These are phyloP conservation scores for Lactuca sativa DNA, from an alignment of 129 eudicot species.

Conservation along the genomic window DNA sequence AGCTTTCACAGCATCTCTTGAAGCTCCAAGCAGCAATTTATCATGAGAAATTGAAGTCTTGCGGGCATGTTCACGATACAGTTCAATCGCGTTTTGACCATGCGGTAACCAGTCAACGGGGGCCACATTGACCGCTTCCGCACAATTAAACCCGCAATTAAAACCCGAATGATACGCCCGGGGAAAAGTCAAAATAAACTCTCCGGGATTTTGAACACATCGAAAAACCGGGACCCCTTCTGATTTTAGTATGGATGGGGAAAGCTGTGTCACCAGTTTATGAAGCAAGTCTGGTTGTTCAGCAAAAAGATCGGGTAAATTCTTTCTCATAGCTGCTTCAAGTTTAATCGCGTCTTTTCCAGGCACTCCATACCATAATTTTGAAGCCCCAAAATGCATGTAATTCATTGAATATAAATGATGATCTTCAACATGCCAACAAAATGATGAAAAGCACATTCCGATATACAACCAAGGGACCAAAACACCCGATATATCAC, in stretches of 20 bases:
- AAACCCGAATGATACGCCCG: constrained; percentile 97
- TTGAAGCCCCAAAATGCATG: constrained; percentile 98
- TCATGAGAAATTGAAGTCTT: constrained; percentile 94
- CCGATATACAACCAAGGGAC: constrained; percentile 86
- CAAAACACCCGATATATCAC: constrained; percentile 92
- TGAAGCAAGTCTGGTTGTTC: constrained; percentile 98
- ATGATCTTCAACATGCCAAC: constrained; percentile 99
- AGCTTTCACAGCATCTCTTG: constrained; percentile 97
- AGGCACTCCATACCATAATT: constrained; percentile 97
- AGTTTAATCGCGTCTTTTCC: constrained; percentile 77
- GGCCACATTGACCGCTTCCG: constrained; percentile 97
- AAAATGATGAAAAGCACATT: constrained; percentile 78
- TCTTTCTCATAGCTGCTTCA: constrained; percentile 95
- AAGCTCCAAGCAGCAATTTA: constrained; percentile 94
- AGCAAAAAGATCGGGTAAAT: constrained; percentile 84
- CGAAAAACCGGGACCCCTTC: constrained; percentile 95
- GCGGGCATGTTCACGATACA: constrained; percentile 81
- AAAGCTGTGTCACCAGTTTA: constrained; percentile 94
- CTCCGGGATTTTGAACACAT: constrained; percentile 88
- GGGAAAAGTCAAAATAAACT: constrained; percentile 91
- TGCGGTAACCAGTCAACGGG: constrained; percentile 99
- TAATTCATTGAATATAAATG: constrained; percentile 89
- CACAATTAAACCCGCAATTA: constrained; percentile 95
- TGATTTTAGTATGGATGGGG: constrained; percentile 72
- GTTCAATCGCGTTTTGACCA: constrained; percentile 90